A percentile compares a stretch with the other conserved stretches of the same genome.
phyloP scores from a whole-genome alignment of 352 stramenopile genomes.

The Phytophthora pseudosyringae region DNA sequence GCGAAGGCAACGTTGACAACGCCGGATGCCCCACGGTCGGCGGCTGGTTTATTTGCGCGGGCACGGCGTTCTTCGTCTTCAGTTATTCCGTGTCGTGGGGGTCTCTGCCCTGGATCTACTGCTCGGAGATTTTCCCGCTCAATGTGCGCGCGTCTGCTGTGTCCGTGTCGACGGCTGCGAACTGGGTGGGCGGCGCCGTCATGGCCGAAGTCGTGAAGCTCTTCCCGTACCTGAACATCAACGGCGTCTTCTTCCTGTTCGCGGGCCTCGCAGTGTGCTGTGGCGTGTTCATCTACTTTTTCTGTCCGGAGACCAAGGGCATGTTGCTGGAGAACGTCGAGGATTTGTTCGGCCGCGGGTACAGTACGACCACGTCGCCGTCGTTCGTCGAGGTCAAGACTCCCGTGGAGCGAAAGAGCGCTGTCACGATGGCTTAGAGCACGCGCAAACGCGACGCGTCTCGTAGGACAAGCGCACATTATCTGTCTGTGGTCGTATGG shows the following conservation, averaged over 20 bases:
- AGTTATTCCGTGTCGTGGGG: slow-evolving; percentile 38
- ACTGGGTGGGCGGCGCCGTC: slow-evolving; percentile 48
- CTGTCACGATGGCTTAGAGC: slow-evolving; percentile 24
- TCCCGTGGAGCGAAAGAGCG: slow-evolving; percentile 22
- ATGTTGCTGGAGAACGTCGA: slow-evolving; percentile 39
- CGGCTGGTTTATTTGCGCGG: slow-evolving; percentile 49
- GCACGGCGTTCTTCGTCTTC: slow-evolving; percentile 47
- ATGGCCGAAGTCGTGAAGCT: slow-evolving; percentile 48
- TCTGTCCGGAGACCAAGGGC: slow-evolving; percentile 38
- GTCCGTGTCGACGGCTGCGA: slow-evolving; percentile 47
- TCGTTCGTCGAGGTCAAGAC: slow-evolving; percentile 38
- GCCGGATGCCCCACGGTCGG: slow-evolving; percentile 37
- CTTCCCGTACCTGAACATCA: slow-evolving; percentile 41
- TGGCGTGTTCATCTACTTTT: slow-evolving; percentile 37
- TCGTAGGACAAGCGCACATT: neutral
- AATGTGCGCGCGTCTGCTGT: slow-evolving; percentile 58
- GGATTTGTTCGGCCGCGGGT: slow-evolving; percentile 22
- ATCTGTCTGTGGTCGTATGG: neutral
- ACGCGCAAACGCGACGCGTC: neutral
- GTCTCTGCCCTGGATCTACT: slow-evolving; percentile 58
- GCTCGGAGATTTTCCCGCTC: slow-evolving; percentile 63
- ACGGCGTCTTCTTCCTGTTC: slow-evolving; percentile 41
- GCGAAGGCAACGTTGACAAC: slow-evolving; percentile 36
- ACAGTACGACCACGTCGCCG: slow-evolving; percentile 28
- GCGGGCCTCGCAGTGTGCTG: slow-evolving; percentile 24